Evolutionary conservation across 148 eudicot species (phyloP), one percentile per base, ranked within the genome.

Genomic region (Tetragonia tetragonoides): DNA sequence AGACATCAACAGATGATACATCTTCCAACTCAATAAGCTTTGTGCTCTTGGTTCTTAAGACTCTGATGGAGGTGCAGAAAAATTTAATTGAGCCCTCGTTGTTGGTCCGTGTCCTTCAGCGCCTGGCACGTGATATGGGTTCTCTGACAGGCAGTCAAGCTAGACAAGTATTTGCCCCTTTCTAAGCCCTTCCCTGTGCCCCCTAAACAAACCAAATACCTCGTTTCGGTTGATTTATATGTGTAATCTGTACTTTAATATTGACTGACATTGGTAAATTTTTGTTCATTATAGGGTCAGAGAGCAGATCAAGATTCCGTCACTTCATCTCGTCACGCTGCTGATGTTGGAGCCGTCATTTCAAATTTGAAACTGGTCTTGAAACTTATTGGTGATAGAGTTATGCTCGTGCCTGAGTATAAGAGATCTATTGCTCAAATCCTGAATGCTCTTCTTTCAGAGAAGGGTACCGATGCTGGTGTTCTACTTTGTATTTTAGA

Each of bases 61-160:
- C 99, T 65, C 81, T 95, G 82, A 87, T 92, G 66, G 98, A 91
- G 82, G 90, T 95, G 82, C 97, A 91, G 72, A 91, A 87, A 75
- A 90, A 81, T 82, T 76, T 91, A 65, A 83, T 89, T 75, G 95
- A 93, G 64, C 93, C 99, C 47, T 81, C 78, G 60, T 87, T 83
- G 81, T 80, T 93, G 88, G 98, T 91, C 78, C 97, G 92, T 61
- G 87, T 95, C 64, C 92, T 95, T 87, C 99, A 95, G 80, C 95
- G 99, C 63, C 85, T 95, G 70, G 92, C 99, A 77, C 95, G 99
- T 72, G 99, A 95, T 81, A 85, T 95, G 93, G 93, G 89, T 68
- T 82, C 88, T 34, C 79, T 91, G 73, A 79, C 86, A 38, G 89
- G 92, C 65, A 84, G 92, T 74, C 84, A 81, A 75, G 83, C 88